A percentile compares a stretch with the other conserved stretches of the same genome.
These are phyloP conservation scores for Rhodomyrtus psidioides DNA, from an alignment of 441 rosid species.

Conservation along the genomic window DNA sequence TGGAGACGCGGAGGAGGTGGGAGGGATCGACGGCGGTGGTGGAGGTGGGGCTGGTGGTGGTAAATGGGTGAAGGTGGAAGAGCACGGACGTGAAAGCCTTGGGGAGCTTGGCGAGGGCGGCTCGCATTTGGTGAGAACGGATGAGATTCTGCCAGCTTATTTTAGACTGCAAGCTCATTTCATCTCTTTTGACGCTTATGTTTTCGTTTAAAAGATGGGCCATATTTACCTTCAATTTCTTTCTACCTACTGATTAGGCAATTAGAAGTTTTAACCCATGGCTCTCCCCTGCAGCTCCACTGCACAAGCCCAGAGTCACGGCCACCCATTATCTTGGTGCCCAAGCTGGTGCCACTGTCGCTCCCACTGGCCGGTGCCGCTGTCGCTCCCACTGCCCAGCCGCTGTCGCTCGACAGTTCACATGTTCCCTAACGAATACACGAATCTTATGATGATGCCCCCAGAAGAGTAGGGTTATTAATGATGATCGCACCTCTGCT, in stretches of 20 bases:
- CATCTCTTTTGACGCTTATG: neutral
- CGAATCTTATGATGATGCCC: no score
- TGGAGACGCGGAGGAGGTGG: slow-evolving; percentile 63
- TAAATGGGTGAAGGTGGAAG: neutral
- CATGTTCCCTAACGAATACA: no score
- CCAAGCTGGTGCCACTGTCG: neutral
- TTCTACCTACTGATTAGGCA: neutral
- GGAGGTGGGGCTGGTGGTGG: neutral
- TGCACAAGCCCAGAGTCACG: neutral
- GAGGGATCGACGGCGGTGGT: slow-evolving; percentile 32
- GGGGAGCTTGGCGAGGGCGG: neutral
- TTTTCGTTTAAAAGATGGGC: accelerated
- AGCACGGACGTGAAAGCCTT: neutral
- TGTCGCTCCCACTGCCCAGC: neutral
- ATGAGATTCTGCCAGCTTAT: neutral
- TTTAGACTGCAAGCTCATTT: neutral
- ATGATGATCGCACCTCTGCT: no score
- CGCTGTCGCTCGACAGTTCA: no score
- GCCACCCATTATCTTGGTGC: neutral
- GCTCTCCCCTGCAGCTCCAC: no score
- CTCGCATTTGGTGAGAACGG: neutral
- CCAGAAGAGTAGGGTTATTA: no score
- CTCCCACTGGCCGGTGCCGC: neutral
- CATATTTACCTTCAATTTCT: neutral
- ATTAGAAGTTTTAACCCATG: neutral